phyloP scores from a whole-genome alignment of 352 stramenopile genomes.

The Phytophthora podocarpi region DNA sequence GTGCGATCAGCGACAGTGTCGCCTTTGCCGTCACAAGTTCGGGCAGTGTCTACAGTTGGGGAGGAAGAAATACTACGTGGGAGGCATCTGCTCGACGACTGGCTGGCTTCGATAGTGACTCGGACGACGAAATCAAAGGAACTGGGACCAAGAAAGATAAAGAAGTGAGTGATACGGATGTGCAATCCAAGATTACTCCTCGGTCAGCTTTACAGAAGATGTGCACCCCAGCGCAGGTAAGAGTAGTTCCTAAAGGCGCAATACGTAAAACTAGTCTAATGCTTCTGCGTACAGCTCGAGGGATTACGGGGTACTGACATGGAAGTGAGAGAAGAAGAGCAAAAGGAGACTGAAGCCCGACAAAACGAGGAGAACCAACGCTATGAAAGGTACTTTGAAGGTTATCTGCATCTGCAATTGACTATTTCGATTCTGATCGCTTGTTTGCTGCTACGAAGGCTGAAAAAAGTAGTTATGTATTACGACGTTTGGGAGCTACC shows the following conservation, averaged over 20 bases:
- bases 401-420: no score
- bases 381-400: slow-evolving; percentile 59
- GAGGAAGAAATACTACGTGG: slow-evolving; percentile 69
- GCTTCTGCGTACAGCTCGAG: slow-evolving; percentile 39
- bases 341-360: slow-evolving; percentile 48
- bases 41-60: slow-evolving; percentile 91
- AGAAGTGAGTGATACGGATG: slow-evolving; percentile 6
- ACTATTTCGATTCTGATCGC: background rate
- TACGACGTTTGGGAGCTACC: slow-evolving; percentile 89
- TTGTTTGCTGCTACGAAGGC: slow-evolving; percentile 25
- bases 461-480: slow-evolving; percentile 80
- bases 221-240: slow-evolving; percentile 47
- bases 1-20: slow-evolving; percentile 82
- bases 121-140: slow-evolving; percentile 22
- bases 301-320: slow-evolving; percentile 49
- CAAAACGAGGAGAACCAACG: slow-evolving; percentile 54
- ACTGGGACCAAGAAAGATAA: slow-evolving; percentile 13
- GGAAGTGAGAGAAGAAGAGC: slow-evolving; percentile 50
- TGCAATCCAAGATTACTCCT: slow-evolving; percentile 42
- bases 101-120: slow-evolving; percentile 39
- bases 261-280: slow-evolving; percentile 6
- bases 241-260: background rate
- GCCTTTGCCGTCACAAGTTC: slow-evolving; percentile 86
- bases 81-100: slow-evolving; percentile 25
- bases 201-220: slow-evolving; percentile 64